Evolutionary conservation across 2,329 filamentous ascomycete genomes (phyloP).

Genomic region (Colletotrichum acutatum): DNA sequence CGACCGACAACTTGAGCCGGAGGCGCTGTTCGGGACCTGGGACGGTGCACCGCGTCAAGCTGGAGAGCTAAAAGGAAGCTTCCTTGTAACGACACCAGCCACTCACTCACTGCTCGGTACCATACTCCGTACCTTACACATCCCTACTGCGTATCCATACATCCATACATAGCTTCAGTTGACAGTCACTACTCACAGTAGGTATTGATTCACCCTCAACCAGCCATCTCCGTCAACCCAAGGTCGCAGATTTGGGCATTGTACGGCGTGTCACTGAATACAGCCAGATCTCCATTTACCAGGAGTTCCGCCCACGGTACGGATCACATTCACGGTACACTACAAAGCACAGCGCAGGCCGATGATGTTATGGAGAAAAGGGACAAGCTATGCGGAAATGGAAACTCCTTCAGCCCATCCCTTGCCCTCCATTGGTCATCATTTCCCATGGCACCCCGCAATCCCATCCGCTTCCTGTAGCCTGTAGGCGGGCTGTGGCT

Average conservation of each 20-base stretch:
- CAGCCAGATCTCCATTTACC: not conserved
- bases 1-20: constrained; percentile 10
- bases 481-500: not conserved
- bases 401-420: constrained; percentile 12
- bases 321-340: constrained; percentile 12
- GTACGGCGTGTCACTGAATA: not conserved
- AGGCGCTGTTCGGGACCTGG: constrained; percentile 20
- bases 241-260: not conserved
- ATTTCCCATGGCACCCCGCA: constrained; percentile 18
- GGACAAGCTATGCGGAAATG: constrained; percentile 29
- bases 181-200: not conserved
- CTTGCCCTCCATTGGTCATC: constrained; percentile 18
- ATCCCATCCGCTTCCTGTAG: constrained; percentile 13
- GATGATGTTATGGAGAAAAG: constrained; percentile 34
- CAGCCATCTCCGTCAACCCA: not conserved
- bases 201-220: not conserved
- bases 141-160: too few relatives aligned
- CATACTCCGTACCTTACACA: too few relatives aligned
- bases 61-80: not conserved
- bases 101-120: not conserved
- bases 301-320: constrained; percentile 17
- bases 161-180: not conserved
- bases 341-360: constrained; percentile 10
- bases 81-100: constrained; percentile 5
- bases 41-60: constrained; percentile 15